Evolutionary conservation across 345 rosid species (phyloP), one percentile per base, ranked within the genome.

Genomic region (Lumnitzera racemosa): DNA sequence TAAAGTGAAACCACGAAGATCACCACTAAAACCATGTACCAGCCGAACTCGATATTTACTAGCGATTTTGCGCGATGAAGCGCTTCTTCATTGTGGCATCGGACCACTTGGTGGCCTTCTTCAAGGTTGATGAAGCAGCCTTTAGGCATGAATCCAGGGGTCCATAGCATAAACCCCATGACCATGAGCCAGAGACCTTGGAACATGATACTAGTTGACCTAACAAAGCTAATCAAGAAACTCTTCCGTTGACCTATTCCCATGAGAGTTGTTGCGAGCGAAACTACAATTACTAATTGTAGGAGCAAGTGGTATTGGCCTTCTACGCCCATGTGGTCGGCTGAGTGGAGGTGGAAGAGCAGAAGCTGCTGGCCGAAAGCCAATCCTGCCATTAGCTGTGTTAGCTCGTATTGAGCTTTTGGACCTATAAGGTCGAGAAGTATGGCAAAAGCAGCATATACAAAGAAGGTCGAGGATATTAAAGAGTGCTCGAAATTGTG

Each of bases 161-260:
- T 91, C 94, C 96, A 91, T 4, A 88, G 75, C 81, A 76, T 71
- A 71, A 72, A 81, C 3, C 96, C 96, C 95, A 84, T 88, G 61
- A 75, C 36, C n/a, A 84, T 74, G 47, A 91, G 70, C 96, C 98
- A 91, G 15, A 74, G 25, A 5, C 96, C 98, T 76, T 91, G 94
- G 59, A 81, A 88, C 43, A 76, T 10, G 46, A 88, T 67, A 68
- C 94, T 88, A 2, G 63, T 46, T 5, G 95, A 86, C 85, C 89
- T 68, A 25, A 81, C 79, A 62, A 91, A 84, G 72, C 89, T 78
- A 53, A 86, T 58, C 70, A 88, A 46, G 77, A 91, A 91, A 66
- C 85, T 88, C 4, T 67, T 73, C 0, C 86, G 98, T 9, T 59
- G 53, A 49, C 76, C 76, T 14, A 86, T 78, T 20, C 85, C 90